phyloP scores from a whole-genome alignment of 495 filamentous ascomycete species.

The Saxispiralis lemnorum region DNA sequence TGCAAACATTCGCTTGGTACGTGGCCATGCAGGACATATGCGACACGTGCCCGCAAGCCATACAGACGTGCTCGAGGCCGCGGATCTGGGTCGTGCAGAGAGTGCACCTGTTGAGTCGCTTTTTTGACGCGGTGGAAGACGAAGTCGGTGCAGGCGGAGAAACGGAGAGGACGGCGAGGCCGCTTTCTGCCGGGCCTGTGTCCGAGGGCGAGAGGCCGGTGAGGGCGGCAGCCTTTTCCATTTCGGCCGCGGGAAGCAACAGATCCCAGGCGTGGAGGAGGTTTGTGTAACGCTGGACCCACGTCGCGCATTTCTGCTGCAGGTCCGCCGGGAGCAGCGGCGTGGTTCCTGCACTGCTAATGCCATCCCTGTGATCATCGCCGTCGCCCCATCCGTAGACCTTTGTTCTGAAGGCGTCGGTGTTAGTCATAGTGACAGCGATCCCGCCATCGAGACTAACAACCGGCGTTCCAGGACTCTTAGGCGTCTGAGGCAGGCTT shows the following conservation, averaged over 20 bases:
- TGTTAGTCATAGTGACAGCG: neutral
- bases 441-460: neutral
- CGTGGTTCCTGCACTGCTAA: too few relatives aligned
- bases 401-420: neutral
- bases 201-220: neutral
- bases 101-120: neutral
- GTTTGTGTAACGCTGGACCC: conserved; percentile 7
- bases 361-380: too few relatives aligned
- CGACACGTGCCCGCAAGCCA: conserved; percentile 3
- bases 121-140: neutral
- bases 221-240: conserved; percentile 7
- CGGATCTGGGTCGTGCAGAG: conserved; percentile 5
- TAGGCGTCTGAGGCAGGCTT: conserved; percentile 11
- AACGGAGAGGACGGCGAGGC: neutral
- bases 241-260: conserved; percentile 5
- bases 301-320: neutral
- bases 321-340: conserved; percentile 3
- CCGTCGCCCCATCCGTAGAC: too few relatives aligned
- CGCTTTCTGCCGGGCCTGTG: neutral
- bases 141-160: neutral
- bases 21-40: conserved; percentile 6
- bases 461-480: neutral
- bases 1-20: neutral
- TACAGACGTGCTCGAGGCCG: conserved; percentile 6
- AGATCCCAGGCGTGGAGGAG: conserved; percentile 9